Conservation (phyloP, 768 basidiomycete genomes). For the Coprinopsis strossmayeri region DNA sequence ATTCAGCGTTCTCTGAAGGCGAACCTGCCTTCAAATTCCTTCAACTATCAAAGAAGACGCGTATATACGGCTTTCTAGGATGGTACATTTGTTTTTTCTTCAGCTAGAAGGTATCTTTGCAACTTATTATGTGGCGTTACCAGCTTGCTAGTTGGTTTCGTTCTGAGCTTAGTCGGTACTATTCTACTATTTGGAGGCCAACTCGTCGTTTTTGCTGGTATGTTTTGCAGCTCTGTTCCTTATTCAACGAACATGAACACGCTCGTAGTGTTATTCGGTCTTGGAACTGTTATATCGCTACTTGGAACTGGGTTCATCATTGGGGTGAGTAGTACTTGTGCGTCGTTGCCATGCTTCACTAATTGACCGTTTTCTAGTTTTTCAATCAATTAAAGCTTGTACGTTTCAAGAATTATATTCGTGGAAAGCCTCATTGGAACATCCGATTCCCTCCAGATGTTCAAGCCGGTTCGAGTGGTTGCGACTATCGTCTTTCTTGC, state of each 20-base stretch:
- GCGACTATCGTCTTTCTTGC: slow-evolving; percentile 76
- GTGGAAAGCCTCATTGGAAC: not conserved
- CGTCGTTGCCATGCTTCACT: not conserved
- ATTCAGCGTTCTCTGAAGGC: slow-evolving; percentile 81
- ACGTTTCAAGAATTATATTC: slow-evolving; percentile 1
- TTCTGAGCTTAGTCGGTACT: slow-evolving; percentile 73
- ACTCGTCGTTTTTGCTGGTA: slow-evolving; percentile 67
- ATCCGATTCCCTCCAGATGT: slow-evolving; percentile 57
- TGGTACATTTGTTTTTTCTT: slow-evolving; percentile 46
- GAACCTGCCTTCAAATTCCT: slow-evolving; percentile 83
- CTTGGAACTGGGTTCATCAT: slow-evolving; percentile 88
- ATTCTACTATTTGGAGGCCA: slow-evolving; percentile 71
- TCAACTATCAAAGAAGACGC: slow-evolving; percentile 68
- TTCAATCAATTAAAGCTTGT: slow-evolving; percentile 77
- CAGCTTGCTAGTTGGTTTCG: slow-evolving; percentile 71
- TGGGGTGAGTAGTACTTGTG: slow-evolving; percentile 49
- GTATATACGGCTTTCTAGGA: slow-evolving; percentile 80
- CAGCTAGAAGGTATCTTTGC: not conserved
- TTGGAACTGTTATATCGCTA: slow-evolving; percentile 79
- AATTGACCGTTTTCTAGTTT: slow-evolving; percentile 42
- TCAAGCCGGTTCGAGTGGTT: slow-evolving; percentile 84
- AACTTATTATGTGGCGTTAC: not conserved
- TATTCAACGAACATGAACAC: not conserved
- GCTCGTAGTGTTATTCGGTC: slow-evolving; percentile 70
- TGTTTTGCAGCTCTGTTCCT: slow-evolving; percentile 22